A percentile compares a stretch with the other conserved stretches of the same genome.
These are phyloP conservation scores for Kodamaea sp. DNA, from an alignment of 1,139 yeast species.

Conservation along the genomic window DNA sequence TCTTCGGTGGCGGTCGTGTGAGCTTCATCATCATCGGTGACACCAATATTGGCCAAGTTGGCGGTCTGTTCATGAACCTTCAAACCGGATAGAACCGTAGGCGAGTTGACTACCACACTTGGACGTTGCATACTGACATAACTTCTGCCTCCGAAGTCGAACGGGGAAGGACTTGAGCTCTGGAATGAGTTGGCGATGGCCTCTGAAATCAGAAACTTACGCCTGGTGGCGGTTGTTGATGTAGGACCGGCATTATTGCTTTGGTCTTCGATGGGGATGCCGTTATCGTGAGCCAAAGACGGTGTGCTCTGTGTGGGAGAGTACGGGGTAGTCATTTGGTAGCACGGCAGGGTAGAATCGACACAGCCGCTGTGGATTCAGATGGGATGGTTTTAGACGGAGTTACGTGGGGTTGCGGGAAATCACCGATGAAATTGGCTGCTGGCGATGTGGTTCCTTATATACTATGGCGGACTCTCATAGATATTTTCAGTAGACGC, in stretches of 20 bases:
- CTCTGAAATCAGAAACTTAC: conserved; percentile 29
- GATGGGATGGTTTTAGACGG: too few relatives aligned
- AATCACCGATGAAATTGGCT: too few relatives aligned
- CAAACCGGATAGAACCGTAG: conserved; percentile 46
- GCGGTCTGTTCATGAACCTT: conserved; percentile 68
- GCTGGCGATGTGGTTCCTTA: too few relatives aligned
- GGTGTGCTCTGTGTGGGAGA: conserved; percentile 2
- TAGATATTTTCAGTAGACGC: too few relatives aligned
- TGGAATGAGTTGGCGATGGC: conserved; percentile 25
- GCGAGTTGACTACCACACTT: conserved; percentile 27
- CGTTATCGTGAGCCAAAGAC: conserved; percentile 1
- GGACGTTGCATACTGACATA: conserved; percentile 36
- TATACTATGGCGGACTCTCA: too few relatives aligned
- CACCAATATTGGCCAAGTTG: conserved; percentile 60
- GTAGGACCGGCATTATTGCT: too few relatives aligned
- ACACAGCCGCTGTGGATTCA: background rate
- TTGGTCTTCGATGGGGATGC: too few relatives aligned
- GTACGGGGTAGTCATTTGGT: conserved; percentile 1
- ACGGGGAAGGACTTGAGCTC: conserved; percentile 27
- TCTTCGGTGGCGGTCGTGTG: conserved; percentile 2
- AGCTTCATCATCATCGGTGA: conserved; percentile 41
- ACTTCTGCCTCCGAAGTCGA: conserved; percentile 49
- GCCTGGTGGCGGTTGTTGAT: conserved; percentile 5
- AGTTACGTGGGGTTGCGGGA: too few relatives aligned
- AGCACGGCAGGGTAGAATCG: too few relatives aligned